These are phyloP conservation scores for Clarkia xantiana DNA, from an alignment of 345 rosid species.

Conservation along the genomic window DNA sequence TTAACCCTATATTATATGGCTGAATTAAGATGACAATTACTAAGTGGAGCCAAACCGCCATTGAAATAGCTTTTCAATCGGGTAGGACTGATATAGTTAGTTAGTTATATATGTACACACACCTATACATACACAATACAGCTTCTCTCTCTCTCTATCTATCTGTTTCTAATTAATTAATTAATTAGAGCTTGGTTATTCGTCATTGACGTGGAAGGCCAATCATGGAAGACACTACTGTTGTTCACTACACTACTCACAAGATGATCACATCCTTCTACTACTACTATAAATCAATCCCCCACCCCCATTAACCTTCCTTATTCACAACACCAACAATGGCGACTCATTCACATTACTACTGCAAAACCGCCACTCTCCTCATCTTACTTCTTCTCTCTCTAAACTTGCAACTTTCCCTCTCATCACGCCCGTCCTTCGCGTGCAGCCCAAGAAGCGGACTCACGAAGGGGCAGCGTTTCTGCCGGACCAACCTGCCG, in stretches of 20 bases:
- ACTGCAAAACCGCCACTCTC: constrained; percentile 9
- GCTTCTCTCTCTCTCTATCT: not conserved
- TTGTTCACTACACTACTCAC: no score
- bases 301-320: constrained; percentile 5
- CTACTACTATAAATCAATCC: constrained; percentile 31
- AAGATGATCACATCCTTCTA: constrained; percentile 7
- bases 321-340: constrained; percentile 5
- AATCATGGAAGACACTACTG: constrained; percentile 3
- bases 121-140: not conserved
- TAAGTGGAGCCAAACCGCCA: no score
- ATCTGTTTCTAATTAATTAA: not conserved
- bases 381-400: constrained; percentile 10
- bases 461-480: constrained; percentile 31
- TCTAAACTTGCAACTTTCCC: constrained; percentile 6
- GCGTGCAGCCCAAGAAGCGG: constrained; percentile 56
- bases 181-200: not conserved
- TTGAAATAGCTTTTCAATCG: no score
- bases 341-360: constrained; percentile 4
- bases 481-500: constrained; percentile 42
- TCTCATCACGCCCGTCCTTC: constrained; percentile 25
- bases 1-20: no score
- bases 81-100: not conserved
- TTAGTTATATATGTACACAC: not conserved
- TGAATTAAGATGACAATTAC: no score
- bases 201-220: constrained; percentile 20